phyloP scores from a whole-genome alignment of 108 stramenopile species.

The Cyclotella cryptica region DNA sequence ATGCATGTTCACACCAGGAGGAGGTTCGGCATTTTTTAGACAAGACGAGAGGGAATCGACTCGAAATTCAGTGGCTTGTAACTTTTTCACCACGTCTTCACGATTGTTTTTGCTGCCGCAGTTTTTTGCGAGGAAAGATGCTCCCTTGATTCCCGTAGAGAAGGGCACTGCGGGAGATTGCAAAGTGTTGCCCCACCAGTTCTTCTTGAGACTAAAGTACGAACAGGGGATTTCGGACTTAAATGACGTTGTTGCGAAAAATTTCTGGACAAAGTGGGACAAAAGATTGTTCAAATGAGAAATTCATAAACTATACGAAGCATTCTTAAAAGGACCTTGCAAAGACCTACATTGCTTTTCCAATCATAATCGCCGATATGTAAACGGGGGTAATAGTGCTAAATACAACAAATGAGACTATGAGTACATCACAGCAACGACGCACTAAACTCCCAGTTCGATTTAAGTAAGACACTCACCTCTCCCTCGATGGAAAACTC shows the following conservation, averaged over 20 bases:
- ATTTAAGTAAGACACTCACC: not conserved
- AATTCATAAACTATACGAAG: not conserved
- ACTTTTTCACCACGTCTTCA: slow-evolving; percentile 56
- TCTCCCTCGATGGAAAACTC: slow-evolving; percentile 22
- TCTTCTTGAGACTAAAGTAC: slow-evolving; percentile 45
- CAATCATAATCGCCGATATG: slow-evolving; percentile 14
- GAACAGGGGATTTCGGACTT: slow-evolving; percentile 68
- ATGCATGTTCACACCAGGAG: slow-evolving; percentile 39
- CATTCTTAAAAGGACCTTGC: not conserved
- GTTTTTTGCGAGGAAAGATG: slow-evolving; percentile 72
- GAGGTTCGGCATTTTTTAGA: slow-evolving; percentile 66
- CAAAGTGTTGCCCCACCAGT: slow-evolving; percentile 55
- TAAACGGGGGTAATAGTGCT: slow-evolving; percentile 13
- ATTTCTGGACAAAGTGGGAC: slow-evolving; percentile 26
- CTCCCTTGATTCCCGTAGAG: slow-evolving; percentile 64
- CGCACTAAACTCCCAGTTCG: not conserved
- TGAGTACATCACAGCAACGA: not conserved
- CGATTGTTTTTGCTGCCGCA: slow-evolving; percentile 64
- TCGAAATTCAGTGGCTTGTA: slow-evolving; percentile 46
- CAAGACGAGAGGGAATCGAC: slow-evolving; percentile 69
- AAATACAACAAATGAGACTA: not conserved
- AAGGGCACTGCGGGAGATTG: slow-evolving; percentile 57
- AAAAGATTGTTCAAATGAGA: not conserved
- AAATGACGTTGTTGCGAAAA: slow-evolving; percentile 77
- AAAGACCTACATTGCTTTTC: slow-evolving; percentile 27